Evolutionary conservation across 176 grass and related monocot species (phyloP).

Genomic region (Raddia distichophylla): DNA sequence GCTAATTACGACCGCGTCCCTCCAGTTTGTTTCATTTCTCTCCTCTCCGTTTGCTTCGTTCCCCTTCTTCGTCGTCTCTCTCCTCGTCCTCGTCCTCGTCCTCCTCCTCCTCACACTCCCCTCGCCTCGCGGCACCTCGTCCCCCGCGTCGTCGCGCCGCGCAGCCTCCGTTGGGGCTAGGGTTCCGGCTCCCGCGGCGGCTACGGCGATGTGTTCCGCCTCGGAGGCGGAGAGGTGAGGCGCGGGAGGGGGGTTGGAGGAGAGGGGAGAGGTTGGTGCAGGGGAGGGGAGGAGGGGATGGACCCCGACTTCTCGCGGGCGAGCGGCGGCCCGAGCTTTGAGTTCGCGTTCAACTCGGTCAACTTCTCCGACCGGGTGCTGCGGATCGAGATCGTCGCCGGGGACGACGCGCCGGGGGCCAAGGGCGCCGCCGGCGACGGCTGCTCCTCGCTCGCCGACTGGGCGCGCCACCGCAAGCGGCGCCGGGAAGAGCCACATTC

Average conservation of each 20-base stretch:
- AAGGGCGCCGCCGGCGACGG: slow-evolving; percentile 52
- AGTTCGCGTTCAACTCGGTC: slow-evolving; percentile 91
- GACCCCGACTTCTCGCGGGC: slow-evolving; percentile 82
- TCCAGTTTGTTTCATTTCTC: background rate
- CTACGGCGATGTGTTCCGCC: background rate
- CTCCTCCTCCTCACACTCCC: background rate
- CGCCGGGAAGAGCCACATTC: slow-evolving; percentile 67
- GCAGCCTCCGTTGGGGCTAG: slow-evolving; percentile 22
- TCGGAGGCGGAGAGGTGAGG: slow-evolving; percentile 17
- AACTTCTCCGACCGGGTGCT: slow-evolving; percentile 93
- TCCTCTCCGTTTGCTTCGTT: background rate
- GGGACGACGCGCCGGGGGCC: slow-evolving; percentile 54
- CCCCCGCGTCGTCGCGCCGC: background rate
- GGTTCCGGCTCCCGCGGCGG: background rate
- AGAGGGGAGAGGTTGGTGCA: background rate
- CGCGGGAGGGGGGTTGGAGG: background rate
- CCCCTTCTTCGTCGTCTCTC: background rate
- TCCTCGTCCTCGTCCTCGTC: background rate
- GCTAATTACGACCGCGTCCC: slow-evolving; percentile 5
- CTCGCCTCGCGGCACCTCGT: background rate
- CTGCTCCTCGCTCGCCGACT: slow-evolving; percentile 64
- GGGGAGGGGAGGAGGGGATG: slow-evolving; percentile 38
- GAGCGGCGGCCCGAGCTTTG: slow-evolving; percentile 65
- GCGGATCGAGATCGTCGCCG: slow-evolving; percentile 82
- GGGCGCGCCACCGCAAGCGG: slow-evolving; percentile 73